These are phyloP conservation scores for Clonostachys sp. DNA, from an alignment of 2,329 filamentous ascomycete genomes.

Conservation along the genomic window DNA sequence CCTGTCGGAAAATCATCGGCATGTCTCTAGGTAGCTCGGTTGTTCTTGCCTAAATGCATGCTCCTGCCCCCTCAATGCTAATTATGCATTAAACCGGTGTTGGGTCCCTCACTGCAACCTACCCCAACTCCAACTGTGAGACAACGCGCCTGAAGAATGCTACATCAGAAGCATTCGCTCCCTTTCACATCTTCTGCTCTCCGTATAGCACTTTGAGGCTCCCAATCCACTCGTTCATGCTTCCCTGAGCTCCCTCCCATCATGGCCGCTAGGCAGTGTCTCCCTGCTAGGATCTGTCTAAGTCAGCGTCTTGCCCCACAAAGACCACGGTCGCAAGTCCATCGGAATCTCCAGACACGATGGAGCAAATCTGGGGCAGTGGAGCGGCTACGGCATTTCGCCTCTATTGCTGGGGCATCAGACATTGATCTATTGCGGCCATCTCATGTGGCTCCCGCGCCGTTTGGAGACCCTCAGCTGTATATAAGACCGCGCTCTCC, in stretches of 20 bases:
- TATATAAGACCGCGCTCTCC: background rate
- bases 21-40: too few species aligned
- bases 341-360: background rate
- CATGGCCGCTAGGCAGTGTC: constrained; percentile 21
- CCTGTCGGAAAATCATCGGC: too few species aligned
- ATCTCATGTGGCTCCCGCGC: too few species aligned
- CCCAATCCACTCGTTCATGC: too few species aligned
- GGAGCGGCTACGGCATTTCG: constrained; percentile 1
- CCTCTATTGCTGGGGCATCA: background rate
- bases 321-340: background rate
- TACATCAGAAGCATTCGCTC: too few species aligned
- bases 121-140: too few species aligned
- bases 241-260: background rate
- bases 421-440: background rate
- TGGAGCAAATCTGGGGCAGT: constrained; percentile 1
- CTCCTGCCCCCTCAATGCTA: too few species aligned
- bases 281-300: constrained; percentile 12
- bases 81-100: too few species aligned
- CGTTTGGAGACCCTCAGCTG: background rate
- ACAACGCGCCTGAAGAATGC: too few species aligned
- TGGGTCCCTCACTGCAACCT: too few species aligned
- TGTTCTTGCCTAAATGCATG: background rate
- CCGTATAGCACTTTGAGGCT: too few species aligned
- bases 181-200: too few species aligned
- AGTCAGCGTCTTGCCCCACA: background rate